A percentile compares a stretch with the other conserved stretches of the same genome.
phyloP scores from a whole-genome alignment of 257 asterid species.

The Scutellaria minor region DNA sequence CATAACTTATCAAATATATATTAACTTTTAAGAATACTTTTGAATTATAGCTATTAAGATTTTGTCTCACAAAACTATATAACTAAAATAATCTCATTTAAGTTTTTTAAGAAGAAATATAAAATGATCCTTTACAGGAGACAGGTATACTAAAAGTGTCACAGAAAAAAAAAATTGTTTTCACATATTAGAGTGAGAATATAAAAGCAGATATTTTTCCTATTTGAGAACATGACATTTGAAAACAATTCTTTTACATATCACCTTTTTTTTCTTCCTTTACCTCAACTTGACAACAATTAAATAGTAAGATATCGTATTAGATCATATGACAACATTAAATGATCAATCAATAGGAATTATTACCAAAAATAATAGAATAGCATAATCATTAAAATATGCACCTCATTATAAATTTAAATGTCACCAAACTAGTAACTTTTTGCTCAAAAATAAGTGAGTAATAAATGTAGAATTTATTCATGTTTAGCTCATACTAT shows the following conservation, averaged over 20 bases:
- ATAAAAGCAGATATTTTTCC: background rate
- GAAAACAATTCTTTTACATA: background rate
- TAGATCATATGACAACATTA: background rate
- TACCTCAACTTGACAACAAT: background rate
- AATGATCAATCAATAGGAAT: background rate
- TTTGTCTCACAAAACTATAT: too few relatives aligned
- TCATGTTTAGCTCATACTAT: background rate
- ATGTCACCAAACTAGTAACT: constrained; percentile 24
- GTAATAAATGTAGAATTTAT: background rate
- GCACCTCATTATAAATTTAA: background rate
- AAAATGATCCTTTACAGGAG: too few relatives aligned
- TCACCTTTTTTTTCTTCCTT: background rate
- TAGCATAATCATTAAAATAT: background rate
- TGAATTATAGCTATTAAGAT: too few relatives aligned
- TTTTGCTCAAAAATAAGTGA: background rate
- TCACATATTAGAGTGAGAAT: background rate
- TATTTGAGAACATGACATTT: constrained; percentile 17
- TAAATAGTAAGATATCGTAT: background rate
- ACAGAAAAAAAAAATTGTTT: background rate
- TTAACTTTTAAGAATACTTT: too few relatives aligned
- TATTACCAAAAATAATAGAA: background rate
- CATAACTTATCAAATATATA: too few relatives aligned
- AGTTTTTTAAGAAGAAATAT: too few relatives aligned
- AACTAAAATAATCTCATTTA: too few relatives aligned
- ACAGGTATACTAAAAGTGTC: background rate